These are phyloP conservation scores for Ulmus americana DNA, from an alignment of 331 rosid species.

Conservation along the genomic window DNA sequence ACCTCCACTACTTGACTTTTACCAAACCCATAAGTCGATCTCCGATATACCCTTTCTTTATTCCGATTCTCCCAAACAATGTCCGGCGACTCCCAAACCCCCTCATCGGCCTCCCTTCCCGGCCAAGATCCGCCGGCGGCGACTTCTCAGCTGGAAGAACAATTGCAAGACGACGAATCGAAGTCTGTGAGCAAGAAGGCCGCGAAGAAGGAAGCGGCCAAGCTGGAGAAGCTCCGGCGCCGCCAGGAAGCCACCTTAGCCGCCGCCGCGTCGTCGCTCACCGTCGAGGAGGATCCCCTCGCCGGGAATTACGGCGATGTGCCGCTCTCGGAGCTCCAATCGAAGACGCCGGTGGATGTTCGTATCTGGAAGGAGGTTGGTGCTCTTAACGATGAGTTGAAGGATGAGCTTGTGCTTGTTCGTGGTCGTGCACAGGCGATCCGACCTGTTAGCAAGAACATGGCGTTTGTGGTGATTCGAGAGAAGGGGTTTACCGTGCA, in stretches of 20 bases:
- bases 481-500: slow-evolving; percentile 72
- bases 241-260: slow-evolving; percentile 44
- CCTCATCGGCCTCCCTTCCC: neutral
- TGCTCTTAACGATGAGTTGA: slow-evolving; percentile 30
- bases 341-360: slow-evolving; percentile 36
- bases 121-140: neutral
- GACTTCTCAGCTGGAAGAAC: neutral
- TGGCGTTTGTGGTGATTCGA: slow-evolving; percentile 71
- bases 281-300: slow-evolving; percentile 63
- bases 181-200: slow-evolving; percentile 65
- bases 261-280: slow-evolving; percentile 31
- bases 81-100: slow-evolving; percentile 5
- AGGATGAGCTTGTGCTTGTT: slow-evolving; percentile 38
- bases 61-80: neutral
- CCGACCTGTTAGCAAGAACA: slow-evolving; percentile 83
- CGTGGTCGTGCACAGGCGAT: slow-evolving; percentile 76
- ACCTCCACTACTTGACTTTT: neutral
- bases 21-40: neutral
- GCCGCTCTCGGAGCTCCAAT: slow-evolving; percentile 58
- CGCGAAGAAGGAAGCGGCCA: slow-evolving; percentile 72
- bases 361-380: slow-evolving; percentile 50
- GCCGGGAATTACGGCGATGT: slow-evolving; percentile 61
- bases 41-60: neutral
- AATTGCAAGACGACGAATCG: slow-evolving; percentile 13
- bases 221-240: slow-evolving; percentile 63